A percentile compares a stretch with the other conserved stretches of the same genome.
Evolutionary conservation across 345 rosid genomes (phyloP).

Genomic region (Hirschfeldia incana): DNA sequence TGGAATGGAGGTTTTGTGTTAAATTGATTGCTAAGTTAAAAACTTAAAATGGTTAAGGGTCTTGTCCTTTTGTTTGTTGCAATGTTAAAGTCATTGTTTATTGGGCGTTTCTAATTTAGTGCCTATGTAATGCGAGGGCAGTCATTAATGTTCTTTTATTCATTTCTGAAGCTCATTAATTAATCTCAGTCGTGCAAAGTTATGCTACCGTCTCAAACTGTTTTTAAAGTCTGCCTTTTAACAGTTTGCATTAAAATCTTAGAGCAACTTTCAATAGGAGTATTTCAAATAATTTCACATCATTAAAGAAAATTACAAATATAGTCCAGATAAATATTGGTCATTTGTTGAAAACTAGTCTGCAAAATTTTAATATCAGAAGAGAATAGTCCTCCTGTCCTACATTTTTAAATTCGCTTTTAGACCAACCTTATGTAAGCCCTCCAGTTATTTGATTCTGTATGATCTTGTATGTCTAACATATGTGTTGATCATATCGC

Average conservation of each 20-base stretch:
- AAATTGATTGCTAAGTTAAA: not conserved
- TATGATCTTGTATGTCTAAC: not conserved
- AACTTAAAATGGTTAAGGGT: not conserved
- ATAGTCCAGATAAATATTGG: too few species aligned
- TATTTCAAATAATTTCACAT: too few species aligned
- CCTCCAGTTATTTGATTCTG: not conserved
- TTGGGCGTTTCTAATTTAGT: not conserved
- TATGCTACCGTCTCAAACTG: not conserved
- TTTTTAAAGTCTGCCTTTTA: not conserved
- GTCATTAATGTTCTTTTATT: not conserved
- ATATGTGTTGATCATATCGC: conserved; percentile 51
- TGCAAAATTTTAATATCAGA: not conserved
- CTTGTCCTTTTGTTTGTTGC: not conserved
- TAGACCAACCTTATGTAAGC: not conserved
- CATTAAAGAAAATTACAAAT: too few species aligned
- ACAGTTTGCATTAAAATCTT: not conserved
- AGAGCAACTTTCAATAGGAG: not conserved
- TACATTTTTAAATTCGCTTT: not conserved
- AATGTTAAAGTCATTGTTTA: not conserved
- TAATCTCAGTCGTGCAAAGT: not conserved
- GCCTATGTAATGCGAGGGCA: not conserved
- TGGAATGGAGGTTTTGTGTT: not conserved
- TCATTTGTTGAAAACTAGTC: too few species aligned
- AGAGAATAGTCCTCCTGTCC: not conserved
- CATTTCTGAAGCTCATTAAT: not conserved